Evolutionary conservation across 2,329 filamentous ascomycete genomes (phyloP).

Genomic region (Aureobasidium sp.): DNA sequence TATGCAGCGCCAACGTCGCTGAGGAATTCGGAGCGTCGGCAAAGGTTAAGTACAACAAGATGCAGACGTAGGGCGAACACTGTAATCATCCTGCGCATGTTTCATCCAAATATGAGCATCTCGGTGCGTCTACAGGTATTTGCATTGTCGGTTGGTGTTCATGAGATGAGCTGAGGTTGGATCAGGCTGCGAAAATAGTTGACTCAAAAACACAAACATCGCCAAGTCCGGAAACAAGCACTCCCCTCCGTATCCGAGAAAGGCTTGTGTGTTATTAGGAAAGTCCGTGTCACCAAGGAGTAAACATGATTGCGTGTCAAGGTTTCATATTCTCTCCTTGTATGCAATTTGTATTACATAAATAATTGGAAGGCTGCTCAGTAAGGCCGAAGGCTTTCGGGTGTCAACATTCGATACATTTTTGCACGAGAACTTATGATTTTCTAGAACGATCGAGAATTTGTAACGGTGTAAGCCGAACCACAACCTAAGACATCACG

Average conservation of each 20-base stretch:
- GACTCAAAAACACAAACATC: background rate
- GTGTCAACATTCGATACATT: too few relatives aligned
- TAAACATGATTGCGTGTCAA: background rate
- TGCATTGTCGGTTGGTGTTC: too few relatives aligned
- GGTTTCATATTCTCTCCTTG: background rate
- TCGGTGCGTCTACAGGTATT: too few relatives aligned
- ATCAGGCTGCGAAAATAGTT: background rate
- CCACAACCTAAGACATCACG: background rate
- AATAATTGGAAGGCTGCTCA: background rate
- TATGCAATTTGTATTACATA: background rate
- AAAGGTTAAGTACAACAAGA: background rate
- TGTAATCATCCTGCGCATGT: too few relatives aligned
- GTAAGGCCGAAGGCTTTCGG: too few relatives aligned
- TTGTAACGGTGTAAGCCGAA: background rate
- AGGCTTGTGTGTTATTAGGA: background rate
- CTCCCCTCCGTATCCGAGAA: background rate
- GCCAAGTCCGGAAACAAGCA: background rate
- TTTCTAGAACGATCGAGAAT: background rate
- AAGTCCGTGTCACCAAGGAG: background rate
- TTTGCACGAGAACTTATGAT: too few relatives aligned
- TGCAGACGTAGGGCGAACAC: background rate
- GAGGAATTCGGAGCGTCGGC: background rate
- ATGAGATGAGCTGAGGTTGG: background rate
- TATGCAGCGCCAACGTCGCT: slow-evolving; percentile 9
- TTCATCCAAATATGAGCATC: too few relatives aligned